Percentiles rank a stretch among this genome's conserved stretches.
phyloP scores from a whole-genome alignment of 345 rosid genomes.

The Bruguiera sexangula region DNA sequence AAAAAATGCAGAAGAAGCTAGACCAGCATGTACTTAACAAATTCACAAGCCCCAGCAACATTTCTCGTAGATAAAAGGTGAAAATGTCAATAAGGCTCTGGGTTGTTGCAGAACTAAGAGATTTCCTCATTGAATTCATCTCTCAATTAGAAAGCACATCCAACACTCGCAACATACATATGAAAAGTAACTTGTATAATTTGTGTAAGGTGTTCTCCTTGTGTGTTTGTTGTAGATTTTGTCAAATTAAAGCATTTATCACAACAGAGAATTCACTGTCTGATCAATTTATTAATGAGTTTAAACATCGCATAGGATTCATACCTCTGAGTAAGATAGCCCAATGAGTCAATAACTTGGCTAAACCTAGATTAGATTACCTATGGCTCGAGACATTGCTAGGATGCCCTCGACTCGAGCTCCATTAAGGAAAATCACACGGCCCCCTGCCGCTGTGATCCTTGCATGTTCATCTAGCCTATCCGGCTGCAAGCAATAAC shows the following conservation, averaged over 20 bases:
- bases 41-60: too few species aligned
- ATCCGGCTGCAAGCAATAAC: constrained; percentile 55
- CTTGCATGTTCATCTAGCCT: constrained; percentile 70
- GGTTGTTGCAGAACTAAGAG: too few species aligned
- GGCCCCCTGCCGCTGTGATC: constrained; percentile 69
- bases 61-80: too few species aligned
- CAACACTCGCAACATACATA: too few species aligned
- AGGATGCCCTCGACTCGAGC: constrained; percentile 82
- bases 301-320: not conserved
- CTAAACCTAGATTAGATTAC: constrained; percentile 32
- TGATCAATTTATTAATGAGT: not conserved
- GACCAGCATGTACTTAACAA: too few species aligned
- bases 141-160: too few species aligned
- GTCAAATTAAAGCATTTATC: not conserved
- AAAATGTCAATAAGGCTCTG: too few species aligned
- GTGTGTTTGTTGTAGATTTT: too few species aligned
- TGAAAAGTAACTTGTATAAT: too few species aligned
- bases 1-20: too few species aligned
- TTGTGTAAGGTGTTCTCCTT: too few species aligned
- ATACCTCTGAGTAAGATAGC: not conserved
- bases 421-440: constrained; percentile 50
- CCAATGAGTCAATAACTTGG: not conserved
- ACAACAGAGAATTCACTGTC: not conserved
- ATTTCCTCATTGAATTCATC: too few species aligned
- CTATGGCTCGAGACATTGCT: constrained; percentile 88